phyloP scores from a whole-genome alignment of 495 filamentous ascomycete genomes.

The Penicillium lividum region DNA sequence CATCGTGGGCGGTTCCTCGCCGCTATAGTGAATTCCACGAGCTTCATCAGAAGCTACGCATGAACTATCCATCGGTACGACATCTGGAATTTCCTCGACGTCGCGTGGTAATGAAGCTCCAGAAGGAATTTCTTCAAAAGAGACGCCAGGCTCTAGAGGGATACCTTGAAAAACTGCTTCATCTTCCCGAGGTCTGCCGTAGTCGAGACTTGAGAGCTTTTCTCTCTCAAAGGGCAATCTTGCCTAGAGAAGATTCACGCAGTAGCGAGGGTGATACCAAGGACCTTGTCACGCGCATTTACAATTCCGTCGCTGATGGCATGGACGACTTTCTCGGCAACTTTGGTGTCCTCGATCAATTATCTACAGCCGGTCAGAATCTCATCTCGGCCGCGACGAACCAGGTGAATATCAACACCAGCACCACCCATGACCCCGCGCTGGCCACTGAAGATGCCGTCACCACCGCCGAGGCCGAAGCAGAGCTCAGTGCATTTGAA shows the following conservation, averaged over 20 bases:
- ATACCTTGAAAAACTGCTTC: slow-evolving; percentile 81
- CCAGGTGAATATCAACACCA: slow-evolving; percentile 56
- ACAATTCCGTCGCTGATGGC: slow-evolving; percentile 93
- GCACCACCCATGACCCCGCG: slow-evolving; percentile 34
- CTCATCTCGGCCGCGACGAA: slow-evolving; percentile 84
- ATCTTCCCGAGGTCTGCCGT: slow-evolving; percentile 89
- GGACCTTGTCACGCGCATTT: slow-evolving; percentile 91
- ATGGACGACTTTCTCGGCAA: slow-evolving; percentile 98
- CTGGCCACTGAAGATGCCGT: slow-evolving; percentile 60
- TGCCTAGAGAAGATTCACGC: slow-evolving; percentile 50
- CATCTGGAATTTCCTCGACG: slow-evolving; percentile 89
- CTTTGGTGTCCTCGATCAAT: slow-evolving; percentile 91
- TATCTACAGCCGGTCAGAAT: slow-evolving; percentile 89
- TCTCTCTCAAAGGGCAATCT: slow-evolving; percentile 83
- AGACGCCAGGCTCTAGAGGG: slow-evolving; percentile 77
- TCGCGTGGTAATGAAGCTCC: slow-evolving; percentile 92
- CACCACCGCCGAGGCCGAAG: slow-evolving; percentile 85
- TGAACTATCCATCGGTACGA: slow-evolving; percentile 81
- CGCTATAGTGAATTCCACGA: slow-evolving; percentile 97
- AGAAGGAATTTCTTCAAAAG: slow-evolving; percentile 92
- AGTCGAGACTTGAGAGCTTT: slow-evolving; percentile 92
- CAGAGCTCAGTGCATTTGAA: slow-evolving; percentile 92
- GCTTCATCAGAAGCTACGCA: slow-evolving; percentile 83
- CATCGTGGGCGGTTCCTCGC: slow-evolving; percentile 75
- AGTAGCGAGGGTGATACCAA: slow-evolving; percentile 62